Base-by-base conservation (phyloP, 116 monocot genomes). In the Cymodocea nodosa region DNA sequence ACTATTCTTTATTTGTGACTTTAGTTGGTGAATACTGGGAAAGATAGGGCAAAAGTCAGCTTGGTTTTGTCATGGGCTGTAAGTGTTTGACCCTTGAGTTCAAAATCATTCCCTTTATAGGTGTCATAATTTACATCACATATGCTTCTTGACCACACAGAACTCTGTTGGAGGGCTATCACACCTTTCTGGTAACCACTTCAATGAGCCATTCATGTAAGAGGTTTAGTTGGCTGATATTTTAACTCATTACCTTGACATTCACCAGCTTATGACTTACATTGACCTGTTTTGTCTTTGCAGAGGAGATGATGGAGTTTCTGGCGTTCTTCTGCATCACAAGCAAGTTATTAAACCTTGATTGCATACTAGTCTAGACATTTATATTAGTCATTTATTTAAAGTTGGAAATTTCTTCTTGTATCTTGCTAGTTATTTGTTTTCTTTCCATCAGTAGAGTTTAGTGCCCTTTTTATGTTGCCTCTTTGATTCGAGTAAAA, bases 111-210 rank as follows among this genome's bases (percentile, higher is more conserved):
- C 3, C 30, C 30, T 1, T 30, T 30, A 30, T 30, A 30, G 3
- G 30, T 30, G 30, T 30, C 30, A 30, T 30, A 30, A 30, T 30
- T 30, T 30, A 30, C 30, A 30, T 30, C 30, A 30, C 30, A 30
- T 30, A 30, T 30, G 30, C 30, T 30, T 30, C 30, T 30, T 30
- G 30, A 30, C 30, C 3, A 30, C 12, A 30, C 74, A 98, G 98
- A 98, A 98, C 71, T 98, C 98, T n/a, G 82, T 92, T 70, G 98
- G 98, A 76, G 98, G 98, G 65, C 61, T 76, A 73, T 98, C 98
- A 66, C 98, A 92, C 24, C 78, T 84, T 23, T 76, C 84, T 61
- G 98, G 98, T 20, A 84, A 82, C 35, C 98, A 98, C 66, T 30
- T 73, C 51, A 98, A 98, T 50, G 92, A 92, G 68, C 98, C 98